Conservation (phyloP, 208 protist species). For the Wallacemonas sp. region DNA sequence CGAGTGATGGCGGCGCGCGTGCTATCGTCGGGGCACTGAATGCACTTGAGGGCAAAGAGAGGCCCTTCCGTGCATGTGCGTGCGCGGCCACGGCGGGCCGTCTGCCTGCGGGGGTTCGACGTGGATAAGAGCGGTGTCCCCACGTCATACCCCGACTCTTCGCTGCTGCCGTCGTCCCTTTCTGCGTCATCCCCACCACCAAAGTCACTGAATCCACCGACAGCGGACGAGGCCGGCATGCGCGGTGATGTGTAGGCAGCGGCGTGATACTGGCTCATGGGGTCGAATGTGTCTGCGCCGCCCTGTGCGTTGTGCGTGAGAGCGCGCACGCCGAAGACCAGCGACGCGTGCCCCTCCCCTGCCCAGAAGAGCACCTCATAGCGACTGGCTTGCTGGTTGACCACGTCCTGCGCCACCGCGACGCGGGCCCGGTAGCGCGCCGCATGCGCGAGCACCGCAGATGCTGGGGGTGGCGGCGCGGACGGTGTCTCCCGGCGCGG, state of each 20-base stretch:
- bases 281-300: too few species aligned
- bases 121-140: too few species aligned
- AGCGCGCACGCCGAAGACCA: neutral
- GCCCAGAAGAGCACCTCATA: neutral
- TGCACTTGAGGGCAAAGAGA: slow-evolving; percentile 42
- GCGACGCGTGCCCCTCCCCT: neutral
- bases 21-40: slow-evolving; percentile 46
- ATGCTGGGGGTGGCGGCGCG: neutral
- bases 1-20: slow-evolving; percentile 45
- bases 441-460: neutral
- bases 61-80: neutral
- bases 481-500: neutral
- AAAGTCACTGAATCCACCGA: too few species aligned
- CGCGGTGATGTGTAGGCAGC: too few species aligned
- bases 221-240: too few species aligned
- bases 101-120: too few species aligned
- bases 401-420: neutral
- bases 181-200: too few species aligned
- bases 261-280: too few species aligned
- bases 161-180: slow-evolving; percentile 2
- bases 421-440: neutral
- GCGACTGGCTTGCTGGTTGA: neutral
- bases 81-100: too few species aligned
- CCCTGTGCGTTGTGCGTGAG: too few species aligned
- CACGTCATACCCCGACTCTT: neutral